Evolutionary conservation across 2,329 filamentous ascomycete genomes (phyloP), one percentile per base, ranked within the genome.

Genomic region (Fusarium lateritium): DNA sequence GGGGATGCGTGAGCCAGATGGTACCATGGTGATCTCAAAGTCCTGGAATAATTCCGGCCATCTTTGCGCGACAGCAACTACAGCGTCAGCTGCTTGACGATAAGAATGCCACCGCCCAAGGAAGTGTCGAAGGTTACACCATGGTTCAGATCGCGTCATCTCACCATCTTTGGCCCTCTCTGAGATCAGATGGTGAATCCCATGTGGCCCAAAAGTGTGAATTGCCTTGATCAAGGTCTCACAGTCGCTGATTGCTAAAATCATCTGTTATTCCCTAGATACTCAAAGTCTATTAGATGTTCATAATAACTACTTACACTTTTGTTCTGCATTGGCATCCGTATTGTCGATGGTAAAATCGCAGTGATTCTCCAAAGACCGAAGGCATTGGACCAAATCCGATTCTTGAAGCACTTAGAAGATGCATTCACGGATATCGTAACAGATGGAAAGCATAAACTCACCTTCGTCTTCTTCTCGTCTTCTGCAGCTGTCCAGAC

Each of bases 31-130:
- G 2, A 80, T 61, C 10, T 64, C 45, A 28, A 77, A 72, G 31
- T 75, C 63, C 17, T 66, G 15, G 19, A 79, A 79, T 6, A 79
- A 56, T 0, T 44, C 31, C 0, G 70, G 73, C 66, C 76, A 78
- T 6, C 19, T 40, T 2, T 31, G 56, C 2, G 56, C 22, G 2
- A 68, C 58, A 5, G 36, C 15, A 7, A 69, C 39, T 0, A 76
- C 57, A 24, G 59, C 46, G 1, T 66, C 46, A 5, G 70, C 47
- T 3, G 73, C 74, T 7, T 63, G 61, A 4, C 65, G 64, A 40
- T 75, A 76, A 0, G 75, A 72, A 6, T 67, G 55, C n/a, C 74
- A 64, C 0, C 75, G 71, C 2, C 72, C 74, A 7, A 75, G 56
- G 26, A 60, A 71, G 21, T 76, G 74, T 7, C 70, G 68, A 0